Base-by-base conservation (phyloP, 768 basidiomycete genomes). In the Russula griseocarnosa region DNA sequence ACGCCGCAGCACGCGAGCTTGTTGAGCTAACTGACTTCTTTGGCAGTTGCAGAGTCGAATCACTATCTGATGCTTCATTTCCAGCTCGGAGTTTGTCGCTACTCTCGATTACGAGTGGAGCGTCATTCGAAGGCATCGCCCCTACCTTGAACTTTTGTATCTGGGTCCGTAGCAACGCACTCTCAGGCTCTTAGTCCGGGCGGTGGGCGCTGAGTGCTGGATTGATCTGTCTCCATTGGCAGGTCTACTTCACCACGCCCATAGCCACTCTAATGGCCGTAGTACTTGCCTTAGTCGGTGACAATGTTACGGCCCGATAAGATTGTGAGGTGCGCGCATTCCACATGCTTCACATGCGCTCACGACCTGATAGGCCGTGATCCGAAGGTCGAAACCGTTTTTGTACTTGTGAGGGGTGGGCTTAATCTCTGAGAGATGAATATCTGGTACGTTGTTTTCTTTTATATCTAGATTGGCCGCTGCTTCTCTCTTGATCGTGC, bases 101-200 rank as follows among this genome's bases (percentile, higher is more conserved):
- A 55, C 55, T 20, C 55, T 55, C 28, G 55, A 55, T 40, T 55
- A 42, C 8, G 55, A 55, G 20, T 55, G 55, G 55, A 20, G 26
- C 3, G 9, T 42, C 38, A 42, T 55, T 16, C 55, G 10, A 55
- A 10, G 55, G 38, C 55, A 18, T 42, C 55, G 24, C 16, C 40
- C 38, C 14, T 42, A 13, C 24, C 16, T 26, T 55, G 55, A 40
- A 26, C n/a, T n/a, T n/a, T n/a, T n/a, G 26, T 1, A 42, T 38
- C 9, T 40, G 22, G 24, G 55, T 55, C 9, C 55, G 55, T 55
- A 18, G 8, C 13, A 24, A 14, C 55, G 6, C 36, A 24, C 6
- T 18, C 36, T 38, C 36, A 1, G n/a, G n/a, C n/a, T n/a, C n/a
- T n/a, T 30, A 30, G 30, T 30, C 30, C 30, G 30, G 30, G 30